These are phyloP conservation scores for Coemansia sp. DNA, from an alignment of 192 early-diverging fungal genomes.

Conservation along the genomic window DNA sequence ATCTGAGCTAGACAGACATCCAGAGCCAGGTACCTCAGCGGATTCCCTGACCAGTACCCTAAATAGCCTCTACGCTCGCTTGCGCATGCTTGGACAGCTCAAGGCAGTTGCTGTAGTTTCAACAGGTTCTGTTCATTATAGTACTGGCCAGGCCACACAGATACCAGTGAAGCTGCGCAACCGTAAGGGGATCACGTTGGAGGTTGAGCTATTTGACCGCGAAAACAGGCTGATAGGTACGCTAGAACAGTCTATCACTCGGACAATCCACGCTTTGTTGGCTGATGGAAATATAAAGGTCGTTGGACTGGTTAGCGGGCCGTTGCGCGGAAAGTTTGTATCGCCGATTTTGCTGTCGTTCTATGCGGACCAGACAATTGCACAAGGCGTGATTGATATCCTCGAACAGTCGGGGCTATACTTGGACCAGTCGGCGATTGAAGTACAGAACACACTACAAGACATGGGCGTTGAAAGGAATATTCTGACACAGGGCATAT, in stretches of 20 bases:
- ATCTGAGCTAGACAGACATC: neutral
- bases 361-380: constrained; percentile 26
- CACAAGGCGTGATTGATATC: constrained; percentile 21
- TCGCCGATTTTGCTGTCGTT: constrained; percentile 44
- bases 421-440: constrained; percentile 41
- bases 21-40: neutral
- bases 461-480: constrained; percentile 33
- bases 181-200: constrained; percentile 14
- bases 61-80: neutral
- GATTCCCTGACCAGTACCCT: neutral
- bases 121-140: constrained; percentile 29
- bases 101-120: constrained; percentile 36
- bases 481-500: constrained; percentile 33
- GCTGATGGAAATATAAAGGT: constrained; percentile 32
- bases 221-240: constrained; percentile 27
- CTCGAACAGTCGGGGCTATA: constrained; percentile 36
- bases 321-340: constrained; percentile 33
- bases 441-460: constrained; percentile 24
- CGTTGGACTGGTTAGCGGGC: constrained; percentile 22
- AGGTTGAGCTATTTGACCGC: constrained; percentile 39
- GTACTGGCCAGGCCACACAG: constrained; percentile 13
- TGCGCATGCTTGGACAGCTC: constrained; percentile 49
- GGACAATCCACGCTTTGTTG: constrained; percentile 29
- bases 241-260: constrained; percentile 41
- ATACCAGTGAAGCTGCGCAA: constrained; percentile 40